A percentile compares a stretch with the other conserved stretches of the same genome.
Conservation (phyloP, 1,284 basidiomycete species). For the Microbotryum intermedium region DNA sequence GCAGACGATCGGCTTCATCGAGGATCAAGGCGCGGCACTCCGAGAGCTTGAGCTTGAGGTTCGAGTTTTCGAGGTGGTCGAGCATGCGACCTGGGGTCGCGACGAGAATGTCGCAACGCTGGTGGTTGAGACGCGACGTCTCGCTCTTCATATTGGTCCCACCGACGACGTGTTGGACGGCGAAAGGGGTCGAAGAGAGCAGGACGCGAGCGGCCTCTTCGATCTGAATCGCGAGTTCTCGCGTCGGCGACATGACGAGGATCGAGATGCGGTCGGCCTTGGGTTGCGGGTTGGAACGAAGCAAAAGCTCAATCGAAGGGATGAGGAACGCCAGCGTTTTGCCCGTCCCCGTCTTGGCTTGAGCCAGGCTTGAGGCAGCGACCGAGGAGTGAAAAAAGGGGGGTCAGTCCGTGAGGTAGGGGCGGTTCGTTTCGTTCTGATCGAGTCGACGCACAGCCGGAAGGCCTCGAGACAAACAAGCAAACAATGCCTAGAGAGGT, state of each 20-base stretch:
- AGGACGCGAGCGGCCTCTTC: conserved; percentile 87
- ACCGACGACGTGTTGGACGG: conserved; percentile 52
- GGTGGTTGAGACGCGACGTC: conserved; percentile 87
- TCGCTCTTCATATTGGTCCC: conserved; percentile 93
- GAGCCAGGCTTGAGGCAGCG: conserved; percentile 55
- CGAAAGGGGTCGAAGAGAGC: conserved; percentile 25
- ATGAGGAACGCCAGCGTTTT: conserved; percentile 97
- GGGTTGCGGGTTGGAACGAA: conserved; percentile 33
- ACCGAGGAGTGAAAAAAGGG: neutral
- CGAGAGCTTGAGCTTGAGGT: conserved; percentile 82
- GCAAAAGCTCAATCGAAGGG: conserved; percentile 81
- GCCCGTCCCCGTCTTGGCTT: conserved; percentile 88
- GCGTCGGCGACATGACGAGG: conserved; percentile 87
- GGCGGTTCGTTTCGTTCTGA: neutral
- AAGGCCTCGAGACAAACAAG: neutral
- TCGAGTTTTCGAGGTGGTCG: conserved; percentile 93
- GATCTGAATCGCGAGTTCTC: conserved; percentile 95
- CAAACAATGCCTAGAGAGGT: neutral
- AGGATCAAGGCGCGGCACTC: conserved; percentile 85
- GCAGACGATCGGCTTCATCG: conserved; percentile 95
- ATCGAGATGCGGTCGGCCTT: conserved; percentile 25
- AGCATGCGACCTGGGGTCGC: conserved; percentile 88
- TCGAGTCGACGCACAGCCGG: neutral
- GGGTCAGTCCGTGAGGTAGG: neutral
- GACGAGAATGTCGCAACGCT: conserved; percentile 67